Conservation (phyloP, 441 rosid species). For the Melastoma candidum region DNA sequence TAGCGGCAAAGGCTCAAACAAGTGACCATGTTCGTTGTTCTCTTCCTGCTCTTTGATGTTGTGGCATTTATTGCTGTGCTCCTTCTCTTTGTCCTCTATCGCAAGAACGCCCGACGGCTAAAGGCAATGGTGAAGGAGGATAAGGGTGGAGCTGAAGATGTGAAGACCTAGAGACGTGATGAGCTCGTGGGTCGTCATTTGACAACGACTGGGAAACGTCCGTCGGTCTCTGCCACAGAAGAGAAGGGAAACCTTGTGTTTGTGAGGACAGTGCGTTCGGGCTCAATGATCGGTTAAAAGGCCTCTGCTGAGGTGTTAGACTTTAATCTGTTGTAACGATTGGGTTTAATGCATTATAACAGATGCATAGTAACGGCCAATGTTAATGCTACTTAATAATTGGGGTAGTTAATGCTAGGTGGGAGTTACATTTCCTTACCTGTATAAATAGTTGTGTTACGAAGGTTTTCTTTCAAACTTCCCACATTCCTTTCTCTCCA, state of each 20-base stretch:
- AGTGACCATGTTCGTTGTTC: neutral
- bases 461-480: too few relatives aligned
- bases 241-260: constrained; percentile 27
- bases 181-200: neutral
- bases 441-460: too few relatives aligned
- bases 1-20: constrained; percentile 7
- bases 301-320: constrained; percentile 38
- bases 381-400: too few relatives aligned
- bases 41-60: constrained; percentile 19
- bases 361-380: too few relatives aligned
- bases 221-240: constrained; percentile 8
- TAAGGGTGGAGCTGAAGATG: neutral
- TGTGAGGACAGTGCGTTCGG: constrained; percentile 18
- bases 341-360: too few relatives aligned
- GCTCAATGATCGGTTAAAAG: constrained; percentile 29
- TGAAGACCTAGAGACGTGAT: neutral
- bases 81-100: constrained; percentile 28
- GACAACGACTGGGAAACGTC: neutral
- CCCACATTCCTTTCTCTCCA: too few relatives aligned
- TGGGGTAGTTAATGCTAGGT: too few relatives aligned
- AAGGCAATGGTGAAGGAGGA: constrained; percentile 12
- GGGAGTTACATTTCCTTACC: too few relatives aligned
- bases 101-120: constrained; percentile 20
- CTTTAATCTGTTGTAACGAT: too few relatives aligned
- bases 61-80: constrained; percentile 28